Conservation (phyloP, 2,329 filamentous ascomycete genomes). For the Leptographium procerum region DNA sequence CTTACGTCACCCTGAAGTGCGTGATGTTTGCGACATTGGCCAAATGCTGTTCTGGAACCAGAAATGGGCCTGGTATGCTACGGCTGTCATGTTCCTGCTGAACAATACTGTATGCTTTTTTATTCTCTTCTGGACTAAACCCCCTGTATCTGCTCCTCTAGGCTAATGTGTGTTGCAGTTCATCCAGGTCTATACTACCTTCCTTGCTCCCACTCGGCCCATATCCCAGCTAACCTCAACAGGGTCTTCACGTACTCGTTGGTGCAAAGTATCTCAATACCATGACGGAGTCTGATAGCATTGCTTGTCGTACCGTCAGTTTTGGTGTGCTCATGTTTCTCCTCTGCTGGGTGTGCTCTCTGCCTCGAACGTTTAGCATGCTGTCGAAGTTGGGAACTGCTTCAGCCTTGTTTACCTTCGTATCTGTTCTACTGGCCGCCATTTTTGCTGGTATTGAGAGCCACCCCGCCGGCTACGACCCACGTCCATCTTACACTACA, state of each 20-base stretch:
- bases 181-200: slow-evolving; percentile 48
- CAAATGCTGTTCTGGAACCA: slow-evolving; percentile 87
- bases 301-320: slow-evolving; percentile 62
- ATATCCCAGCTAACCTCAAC: background rate
- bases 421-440: slow-evolving; percentile 74
- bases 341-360: slow-evolving; percentile 65
- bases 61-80: slow-evolving; percentile 57
- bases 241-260: slow-evolving; percentile 71
- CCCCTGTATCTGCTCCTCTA: background rate
- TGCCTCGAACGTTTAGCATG: slow-evolving; percentile 75
- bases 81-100: slow-evolving; percentile 77
- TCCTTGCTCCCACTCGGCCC: background rate
- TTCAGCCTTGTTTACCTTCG: slow-evolving; percentile 79
- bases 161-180: slow-evolving; percentile 30
- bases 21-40: slow-evolving; percentile 91
- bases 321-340: slow-evolving; percentile 66
- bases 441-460: slow-evolving; percentile 69
- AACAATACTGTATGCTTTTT: slow-evolving; percentile 58
- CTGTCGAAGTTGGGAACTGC: slow-evolving; percentile 68
- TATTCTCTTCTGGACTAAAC: background rate
- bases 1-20: slow-evolving; percentile 76
- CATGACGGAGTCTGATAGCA: slow-evolving; percentile 56
- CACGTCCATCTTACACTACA: slow-evolving; percentile 26
- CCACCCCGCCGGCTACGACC: slow-evolving; percentile 58
- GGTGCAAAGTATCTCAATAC: slow-evolving; percentile 85